Evolutionary conservation across 2,329 filamentous ascomycete genomes (phyloP), one percentile per base, ranked within the genome.

Genomic region (Penicillium occitanis): DNA sequence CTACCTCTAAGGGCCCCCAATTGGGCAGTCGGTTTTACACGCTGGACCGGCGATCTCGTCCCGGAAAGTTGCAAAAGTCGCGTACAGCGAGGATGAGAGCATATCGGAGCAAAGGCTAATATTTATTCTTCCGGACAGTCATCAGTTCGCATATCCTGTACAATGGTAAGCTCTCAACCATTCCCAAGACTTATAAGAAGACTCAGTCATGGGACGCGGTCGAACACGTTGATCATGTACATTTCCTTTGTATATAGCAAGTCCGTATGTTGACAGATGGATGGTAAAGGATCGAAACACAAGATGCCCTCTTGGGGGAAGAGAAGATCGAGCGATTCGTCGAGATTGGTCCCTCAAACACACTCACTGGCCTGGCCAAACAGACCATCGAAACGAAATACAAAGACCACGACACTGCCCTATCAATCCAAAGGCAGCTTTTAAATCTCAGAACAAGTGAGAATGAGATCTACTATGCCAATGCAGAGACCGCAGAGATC

Each of bases 331-430:
- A 99, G 86, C 89, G 95, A 77, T 95, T 99, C 76, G 95, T 99
- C 74, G 95, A 99, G 81, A 90, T 99, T 73, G 95, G 95, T 78
- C 95, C 95, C 98, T 95, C 95, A 98, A 98, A 81, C 95, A 99
- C 83, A 98, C 95, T 65, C 95, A 98, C 83, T 94, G 99, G 92
- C 65, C 98, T 99, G 95, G 95, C 95, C 70, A 96, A 93, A 85
- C 88, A 94, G 73, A 99, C 95, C 63, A 82, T 98, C 68, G 92
- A 93, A 68, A 93, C 93, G 77, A 98, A 98, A 82, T 99, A 98
- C 80, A 94, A 98, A 84, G 93, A 93, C 69, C 97, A 97, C 81
- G 95, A 99, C 81, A 95, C 95, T 65, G 63, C 63, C 50, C 17
- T 53, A n/a, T 53, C 50, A 30, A 53, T 53, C 7, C 50, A 53